A percentile compares a stretch with the other conserved stretches of the same genome.
phyloP scores from a whole-genome alignment of 306 rosid genomes.

The Cicer pinnatifidum region DNA sequence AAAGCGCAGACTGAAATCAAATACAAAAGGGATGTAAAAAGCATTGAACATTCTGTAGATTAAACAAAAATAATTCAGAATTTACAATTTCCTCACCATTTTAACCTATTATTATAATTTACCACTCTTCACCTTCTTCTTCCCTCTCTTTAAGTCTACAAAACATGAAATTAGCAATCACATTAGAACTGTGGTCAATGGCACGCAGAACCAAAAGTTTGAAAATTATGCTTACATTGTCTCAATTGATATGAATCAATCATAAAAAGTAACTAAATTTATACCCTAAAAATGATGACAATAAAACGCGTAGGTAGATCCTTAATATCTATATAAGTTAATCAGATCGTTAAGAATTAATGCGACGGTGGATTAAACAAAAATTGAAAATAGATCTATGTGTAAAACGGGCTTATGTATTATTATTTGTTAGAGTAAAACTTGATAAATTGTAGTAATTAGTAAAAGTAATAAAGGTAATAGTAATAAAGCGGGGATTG shows the following conservation, averaged over 20 bases:
- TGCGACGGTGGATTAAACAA: background rate
- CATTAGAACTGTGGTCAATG: background rate
- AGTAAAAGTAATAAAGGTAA: too few relatives aligned
- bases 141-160: constrained; percentile 16
- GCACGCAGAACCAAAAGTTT: background rate
- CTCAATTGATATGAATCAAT: constrained; percentile 3
- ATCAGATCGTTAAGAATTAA: background rate
- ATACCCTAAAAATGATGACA: constrained; percentile 20
- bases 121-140: constrained; percentile 41
- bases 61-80: background rate
- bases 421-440: too few relatives aligned
- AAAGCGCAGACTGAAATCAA: constrained; percentile 57
- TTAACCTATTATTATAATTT: constrained; percentile 10
- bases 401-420: background rate
- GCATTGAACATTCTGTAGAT: background rate
- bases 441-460: too few relatives aligned
- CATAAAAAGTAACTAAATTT: background rate
- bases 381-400: constrained; percentile 13
- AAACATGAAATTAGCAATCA: constrained; percentile 33
- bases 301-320: constrained; percentile 15
- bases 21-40: constrained; percentile 39
- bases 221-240: background rate
- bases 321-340: background rate
- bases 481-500: background rate
- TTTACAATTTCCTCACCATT: constrained; percentile 42